A percentile compares a stretch with the other conserved stretches of the same genome.
phyloP scores from a whole-genome alignment of 2,329 filamentous ascomycete species.

The Penicillium capsulatum region DNA sequence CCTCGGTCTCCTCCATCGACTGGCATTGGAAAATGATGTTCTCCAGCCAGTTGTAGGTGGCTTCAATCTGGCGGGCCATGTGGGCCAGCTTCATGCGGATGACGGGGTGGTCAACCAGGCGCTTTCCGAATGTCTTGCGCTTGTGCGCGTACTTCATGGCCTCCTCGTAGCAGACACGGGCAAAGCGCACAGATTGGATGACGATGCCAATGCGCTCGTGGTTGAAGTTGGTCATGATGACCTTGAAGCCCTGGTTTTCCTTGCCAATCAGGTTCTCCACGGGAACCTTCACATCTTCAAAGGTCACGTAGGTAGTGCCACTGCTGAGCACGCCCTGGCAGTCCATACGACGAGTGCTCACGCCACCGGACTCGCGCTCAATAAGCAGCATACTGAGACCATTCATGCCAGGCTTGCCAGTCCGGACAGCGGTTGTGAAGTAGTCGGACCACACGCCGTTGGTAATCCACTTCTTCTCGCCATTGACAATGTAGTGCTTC shows the following conservation, averaged over 20 bases:
- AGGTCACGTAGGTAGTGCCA: constrained; percentile 95
- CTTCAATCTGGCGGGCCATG: constrained; percentile 97
- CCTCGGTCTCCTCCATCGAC: constrained; percentile 89
- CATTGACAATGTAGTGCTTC: constrained; percentile 99
- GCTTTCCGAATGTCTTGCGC: constrained; percentile 93
- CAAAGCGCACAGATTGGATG: constrained; percentile 94
- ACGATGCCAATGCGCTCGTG: constrained; percentile 98
- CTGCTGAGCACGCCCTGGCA: constrained; percentile 96
- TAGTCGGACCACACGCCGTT: constrained; percentile 97
- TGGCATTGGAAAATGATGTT: constrained; percentile 89
- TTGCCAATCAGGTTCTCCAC: constrained; percentile 99
- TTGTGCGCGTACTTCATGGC: constrained; percentile 96
- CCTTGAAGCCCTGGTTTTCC: constrained; percentile 96
- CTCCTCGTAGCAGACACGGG: constrained; percentile 95
- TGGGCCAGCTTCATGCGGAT: constrained; percentile 97
- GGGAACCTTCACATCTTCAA: constrained; percentile 98
- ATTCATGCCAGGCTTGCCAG: constrained; percentile 84
- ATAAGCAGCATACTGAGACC: constrained; percentile 88
- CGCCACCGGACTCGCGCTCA: constrained; percentile 76
- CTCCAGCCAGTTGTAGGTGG: constrained; percentile 95
- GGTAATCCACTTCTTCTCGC: constrained; percentile 99
- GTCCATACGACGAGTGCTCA: constrained; percentile 93
- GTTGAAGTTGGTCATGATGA: constrained; percentile 99
- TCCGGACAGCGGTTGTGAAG: constrained; percentile 94
- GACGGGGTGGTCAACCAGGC: constrained; percentile 92